Evolutionary conservation across 352 stramenopile genomes (phyloP).

Genomic region (Globisporangium radiosum): DNA sequence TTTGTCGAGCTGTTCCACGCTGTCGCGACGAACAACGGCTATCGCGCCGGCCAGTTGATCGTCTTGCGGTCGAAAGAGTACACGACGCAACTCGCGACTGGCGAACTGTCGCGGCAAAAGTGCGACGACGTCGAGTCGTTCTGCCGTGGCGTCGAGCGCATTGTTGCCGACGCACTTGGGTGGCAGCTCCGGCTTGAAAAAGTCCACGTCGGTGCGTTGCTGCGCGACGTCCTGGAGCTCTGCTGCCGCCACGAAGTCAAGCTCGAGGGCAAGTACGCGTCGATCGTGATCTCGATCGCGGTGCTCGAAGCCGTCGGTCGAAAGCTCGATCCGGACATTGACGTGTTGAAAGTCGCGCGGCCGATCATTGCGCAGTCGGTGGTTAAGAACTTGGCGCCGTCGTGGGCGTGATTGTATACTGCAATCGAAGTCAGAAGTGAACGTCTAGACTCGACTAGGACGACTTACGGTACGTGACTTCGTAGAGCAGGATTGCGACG

Average conservation of each 20-base stretch:
- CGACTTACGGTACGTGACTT: slow-evolving; percentile 54
- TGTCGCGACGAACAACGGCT: slow-evolving; percentile 76
- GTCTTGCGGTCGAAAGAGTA: slow-evolving; percentile 52
- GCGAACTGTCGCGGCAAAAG: slow-evolving; percentile 30
- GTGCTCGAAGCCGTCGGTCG: slow-evolving; percentile 91
- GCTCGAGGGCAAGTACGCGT: slow-evolving; percentile 92
- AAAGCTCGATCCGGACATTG: slow-evolving; percentile 88
- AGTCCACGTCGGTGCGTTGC: slow-evolving; percentile 65
- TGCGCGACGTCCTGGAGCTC: slow-evolving; percentile 83
- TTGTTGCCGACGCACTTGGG: slow-evolving; percentile 56
- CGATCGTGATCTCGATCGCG: slow-evolving; percentile 91
- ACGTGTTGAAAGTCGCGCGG: slow-evolving; percentile 84
- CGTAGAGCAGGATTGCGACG: slow-evolving; percentile 67
- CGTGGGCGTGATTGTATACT: slow-evolving; percentile 55
- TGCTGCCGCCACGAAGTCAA: slow-evolving; percentile 91
- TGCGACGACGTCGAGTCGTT: slow-evolving; percentile 73
- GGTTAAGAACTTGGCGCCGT: slow-evolving; percentile 60
- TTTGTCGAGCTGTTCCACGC: slow-evolving; percentile 85
- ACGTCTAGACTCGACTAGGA: slow-evolving; percentile 56
- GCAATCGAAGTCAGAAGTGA: slow-evolving; percentile 68
- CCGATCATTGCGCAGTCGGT: slow-evolving; percentile 91
- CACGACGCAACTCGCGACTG: slow-evolving; percentile 17
- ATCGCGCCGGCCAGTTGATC: slow-evolving; percentile 72
- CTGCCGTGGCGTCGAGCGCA: slow-evolving; percentile 59
- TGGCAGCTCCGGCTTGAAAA: slow-evolving; percentile 65